Evolutionary conservation across 441 rosid species (phyloP).

Genomic region (Metrosideros polymorpha): DNA sequence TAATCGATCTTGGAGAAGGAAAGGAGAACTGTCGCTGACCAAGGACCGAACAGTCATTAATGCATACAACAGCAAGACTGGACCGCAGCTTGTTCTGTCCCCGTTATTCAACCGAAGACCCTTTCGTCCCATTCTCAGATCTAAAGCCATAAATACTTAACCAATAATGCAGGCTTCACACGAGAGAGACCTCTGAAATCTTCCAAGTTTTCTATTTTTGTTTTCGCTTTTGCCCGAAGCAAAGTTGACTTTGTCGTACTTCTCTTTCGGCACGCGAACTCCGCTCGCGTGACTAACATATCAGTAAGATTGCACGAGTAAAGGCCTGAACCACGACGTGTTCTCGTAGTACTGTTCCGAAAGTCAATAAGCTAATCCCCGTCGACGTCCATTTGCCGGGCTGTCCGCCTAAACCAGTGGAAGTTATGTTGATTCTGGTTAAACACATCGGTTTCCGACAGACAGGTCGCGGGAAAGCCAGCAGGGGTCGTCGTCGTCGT

Average conservation of each 20-base stretch:
- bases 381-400: neutral
- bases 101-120: neutral
- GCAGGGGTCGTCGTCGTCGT: neutral
- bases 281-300: neutral
- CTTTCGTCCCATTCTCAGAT: neutral
- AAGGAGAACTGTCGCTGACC: neutral
- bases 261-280: neutral
- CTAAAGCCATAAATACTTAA: neutral
- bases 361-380: neutral
- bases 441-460: fast-evolving
- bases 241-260: neutral
- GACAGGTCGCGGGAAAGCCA: neutral
- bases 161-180: neutral
- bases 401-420: fast-evolving
- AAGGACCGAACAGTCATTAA: neutral
- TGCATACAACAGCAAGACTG: neutral
- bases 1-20: neutral
- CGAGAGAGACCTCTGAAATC: neutral
- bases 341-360: neutral
- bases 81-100: neutral
- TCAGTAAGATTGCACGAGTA: neutral
- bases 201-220: neutral
- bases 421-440: neutral
- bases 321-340: neutral
- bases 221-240: neutral